Conservation (phyloP, 495 filamentous ascomycete genomes). For the Clohesyomyces aquaticus region DNA sequence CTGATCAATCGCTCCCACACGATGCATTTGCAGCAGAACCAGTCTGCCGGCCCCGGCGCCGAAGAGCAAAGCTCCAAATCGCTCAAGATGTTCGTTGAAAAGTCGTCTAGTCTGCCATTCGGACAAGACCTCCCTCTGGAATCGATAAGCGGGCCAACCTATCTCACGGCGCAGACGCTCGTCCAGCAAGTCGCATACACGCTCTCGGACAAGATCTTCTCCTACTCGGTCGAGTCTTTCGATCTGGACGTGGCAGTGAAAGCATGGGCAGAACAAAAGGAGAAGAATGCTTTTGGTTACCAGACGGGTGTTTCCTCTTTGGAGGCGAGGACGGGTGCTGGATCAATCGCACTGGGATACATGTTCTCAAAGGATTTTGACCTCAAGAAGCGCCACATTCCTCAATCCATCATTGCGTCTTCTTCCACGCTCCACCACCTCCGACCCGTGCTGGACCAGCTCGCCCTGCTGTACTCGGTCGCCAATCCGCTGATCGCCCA, state of each 20-base stretch:
- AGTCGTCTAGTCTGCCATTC: conserved; percentile 65
- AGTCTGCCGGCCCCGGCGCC: conserved; percentile 38
- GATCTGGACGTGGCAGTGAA: conserved; percentile 81
- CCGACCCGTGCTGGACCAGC: conserved; percentile 82
- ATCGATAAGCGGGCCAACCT: conserved; percentile 83
- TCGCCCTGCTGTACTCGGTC: conserved; percentile 83
- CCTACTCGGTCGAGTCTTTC: conserved; percentile 92
- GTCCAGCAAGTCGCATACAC: conserved; percentile 95
- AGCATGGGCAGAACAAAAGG: conserved; percentile 67
- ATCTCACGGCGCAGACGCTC: conserved; percentile 86
- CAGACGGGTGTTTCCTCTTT: conserved; percentile 74
- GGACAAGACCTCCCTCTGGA: conserved; percentile 60
- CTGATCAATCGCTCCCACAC: background rate
- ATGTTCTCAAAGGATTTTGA: conserved; percentile 97
- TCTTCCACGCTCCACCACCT: conserved; percentile 79
- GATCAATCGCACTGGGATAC: conserved; percentile 90
- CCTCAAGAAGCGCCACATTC: conserved; percentile 83
- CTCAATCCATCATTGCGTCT: conserved; percentile 85
- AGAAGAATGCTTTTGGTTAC: conserved; percentile 80
- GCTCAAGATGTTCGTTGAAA: conserved; percentile 30
- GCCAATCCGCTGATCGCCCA: conserved; percentile 92
- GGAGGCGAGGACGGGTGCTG: conserved; percentile 87
- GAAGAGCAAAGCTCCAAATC: conserved; percentile 16
- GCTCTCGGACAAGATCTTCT: conserved; percentile 93
- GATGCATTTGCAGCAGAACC: conserved; percentile 40